Conservation (phyloP, 2,329 filamentous ascomycete species). For the Trichoderma citrinoviride region DNA sequence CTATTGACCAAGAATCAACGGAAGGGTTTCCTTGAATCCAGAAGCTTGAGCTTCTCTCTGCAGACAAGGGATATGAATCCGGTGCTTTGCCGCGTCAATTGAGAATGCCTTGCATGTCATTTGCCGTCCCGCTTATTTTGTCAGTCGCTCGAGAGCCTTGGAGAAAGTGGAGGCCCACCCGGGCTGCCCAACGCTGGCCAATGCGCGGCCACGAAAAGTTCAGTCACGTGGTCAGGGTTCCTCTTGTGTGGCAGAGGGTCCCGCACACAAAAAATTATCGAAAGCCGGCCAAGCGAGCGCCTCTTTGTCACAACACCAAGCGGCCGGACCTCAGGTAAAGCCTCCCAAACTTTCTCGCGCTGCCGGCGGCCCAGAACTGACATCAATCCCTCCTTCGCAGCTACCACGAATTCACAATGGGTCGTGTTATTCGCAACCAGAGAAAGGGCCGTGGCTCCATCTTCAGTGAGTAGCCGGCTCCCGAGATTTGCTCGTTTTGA, state of each 20-base stretch:
- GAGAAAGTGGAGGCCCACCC: background rate
- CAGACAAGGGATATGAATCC: too few species aligned
- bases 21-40: too few species aligned
- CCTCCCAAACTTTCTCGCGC: constrained; percentile 28
- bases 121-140: background rate
- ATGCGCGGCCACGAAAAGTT: constrained; percentile 1
- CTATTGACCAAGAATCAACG: too few species aligned
- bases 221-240: constrained; percentile 41
- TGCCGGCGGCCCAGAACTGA: constrained; percentile 33
- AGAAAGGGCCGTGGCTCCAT: constrained; percentile 59
- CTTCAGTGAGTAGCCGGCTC: constrained; percentile 48
- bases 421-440: constrained; percentile 65
- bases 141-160: background rate
- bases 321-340: constrained; percentile 41
- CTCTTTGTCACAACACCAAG: constrained; percentile 42
- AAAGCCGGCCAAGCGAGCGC: constrained; percentile 28
- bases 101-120: background rate
- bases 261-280: constrained; percentile 42
- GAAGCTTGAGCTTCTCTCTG: too few species aligned
- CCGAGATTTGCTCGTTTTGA: background rate
- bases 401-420: constrained; percentile 45
- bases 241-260: constrained; percentile 28
- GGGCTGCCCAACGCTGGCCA: background rate
- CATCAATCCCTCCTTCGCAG: constrained; percentile 31
- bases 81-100: background rate